These are phyloP conservation scores for Penicillium roqueforti DNA, from an alignment of 495 filamentous ascomycete species.

Conservation along the genomic window DNA sequence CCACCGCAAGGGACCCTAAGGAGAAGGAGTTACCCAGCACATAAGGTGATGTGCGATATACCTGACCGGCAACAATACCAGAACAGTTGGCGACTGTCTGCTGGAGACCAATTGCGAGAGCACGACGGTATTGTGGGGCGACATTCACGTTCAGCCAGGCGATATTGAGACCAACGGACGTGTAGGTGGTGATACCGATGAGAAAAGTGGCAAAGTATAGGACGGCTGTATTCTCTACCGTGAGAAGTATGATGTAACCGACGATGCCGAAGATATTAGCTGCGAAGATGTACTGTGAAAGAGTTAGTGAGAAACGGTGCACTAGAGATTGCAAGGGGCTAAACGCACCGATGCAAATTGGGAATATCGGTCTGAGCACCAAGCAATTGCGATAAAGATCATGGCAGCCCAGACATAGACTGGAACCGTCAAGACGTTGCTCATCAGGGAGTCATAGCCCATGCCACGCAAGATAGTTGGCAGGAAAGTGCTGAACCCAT, in stretches of 20 bases:
- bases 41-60: slow-evolving; percentile 50
- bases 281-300: slow-evolving; percentile 33
- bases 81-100: slow-evolving; percentile 57
- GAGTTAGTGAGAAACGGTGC: slow-evolving; percentile 1
- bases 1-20: slow-evolving; percentile 39
- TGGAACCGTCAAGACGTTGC: slow-evolving; percentile 45
- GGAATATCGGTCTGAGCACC: slow-evolving; percentile 38
- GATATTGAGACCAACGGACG: slow-evolving; percentile 48
- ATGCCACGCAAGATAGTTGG: slow-evolving; percentile 53
- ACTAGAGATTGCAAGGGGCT: background rate
- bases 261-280: slow-evolving; percentile 46
- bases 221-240: slow-evolving; percentile 36
- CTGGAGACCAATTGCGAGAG: slow-evolving; percentile 53
- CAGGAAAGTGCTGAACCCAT: slow-evolving; percentile 58
- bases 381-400: slow-evolving; percentile 40
- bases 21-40: slow-evolving; percentile 48
- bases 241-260: slow-evolving; percentile 50
- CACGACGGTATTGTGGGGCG: slow-evolving; percentile 54
- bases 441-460: slow-evolving; percentile 46
- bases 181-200: slow-evolving; percentile 48
- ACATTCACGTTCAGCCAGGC: slow-evolving; percentile 57
- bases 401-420: slow-evolving; percentile 42
- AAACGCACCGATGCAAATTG: slow-evolving; percentile 31
- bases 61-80: slow-evolving; percentile 50
- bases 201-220: slow-evolving; percentile 57